These are phyloP conservation scores for Aspergillus incahuasiensis DNA, from an alignment of 495 filamentous ascomycete species.

Conservation along the genomic window DNA sequence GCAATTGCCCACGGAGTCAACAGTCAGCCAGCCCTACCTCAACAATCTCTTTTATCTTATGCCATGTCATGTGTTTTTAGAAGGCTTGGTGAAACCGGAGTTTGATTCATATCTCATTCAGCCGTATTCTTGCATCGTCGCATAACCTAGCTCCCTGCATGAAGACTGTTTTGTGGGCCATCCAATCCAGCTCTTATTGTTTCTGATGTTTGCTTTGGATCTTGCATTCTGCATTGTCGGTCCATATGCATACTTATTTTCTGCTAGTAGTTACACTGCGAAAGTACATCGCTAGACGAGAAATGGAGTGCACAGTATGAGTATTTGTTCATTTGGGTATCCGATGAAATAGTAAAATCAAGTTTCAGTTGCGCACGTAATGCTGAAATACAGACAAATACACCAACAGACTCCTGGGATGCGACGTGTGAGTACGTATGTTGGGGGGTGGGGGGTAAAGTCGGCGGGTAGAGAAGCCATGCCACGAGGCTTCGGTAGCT, in stretches of 20 bases:
- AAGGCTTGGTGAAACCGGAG: conserved; percentile 15
- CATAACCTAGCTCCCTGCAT: neutral
- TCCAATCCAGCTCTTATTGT: conserved; percentile 1
- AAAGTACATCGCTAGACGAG: conserved; percentile 4
- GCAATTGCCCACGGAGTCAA: no score
- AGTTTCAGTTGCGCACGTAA: conserved; percentile 3
- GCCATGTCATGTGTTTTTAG: neutral
- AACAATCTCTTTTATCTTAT: neutral
- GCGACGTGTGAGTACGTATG: conserved; percentile 8
- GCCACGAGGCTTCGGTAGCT: no score
- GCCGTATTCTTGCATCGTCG: neutral
- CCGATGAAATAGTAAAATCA: neutral
- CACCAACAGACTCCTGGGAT: conserved; percentile 20
- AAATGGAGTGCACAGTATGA: conserved; percentile 1
- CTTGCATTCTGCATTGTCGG: neutral
- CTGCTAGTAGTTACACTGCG: neutral
- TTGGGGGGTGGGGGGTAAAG: no score
- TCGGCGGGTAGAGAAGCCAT: no score
- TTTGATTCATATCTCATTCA: conserved; percentile 2
- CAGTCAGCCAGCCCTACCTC: no score
- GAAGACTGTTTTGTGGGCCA: neutral
- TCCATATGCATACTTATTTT: neutral
- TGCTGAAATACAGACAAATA: neutral
- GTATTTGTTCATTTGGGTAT: conserved; percentile 18
- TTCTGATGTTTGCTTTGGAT: neutral